Conservation (phyloP, 176 grass and related monocot species). For the Alloteropsis semialata region DNA sequence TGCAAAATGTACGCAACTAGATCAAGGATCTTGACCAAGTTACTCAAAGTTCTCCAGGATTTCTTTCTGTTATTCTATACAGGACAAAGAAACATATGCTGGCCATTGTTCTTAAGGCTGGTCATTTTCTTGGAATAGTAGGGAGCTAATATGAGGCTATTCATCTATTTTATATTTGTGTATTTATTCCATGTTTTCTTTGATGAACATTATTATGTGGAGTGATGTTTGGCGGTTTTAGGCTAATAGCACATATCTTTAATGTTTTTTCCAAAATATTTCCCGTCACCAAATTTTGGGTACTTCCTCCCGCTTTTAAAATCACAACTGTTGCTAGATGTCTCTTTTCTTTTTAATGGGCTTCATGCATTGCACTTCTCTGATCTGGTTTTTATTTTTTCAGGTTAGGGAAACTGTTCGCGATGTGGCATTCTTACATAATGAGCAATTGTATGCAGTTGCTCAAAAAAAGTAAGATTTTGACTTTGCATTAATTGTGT, state of each 20-base stretch:
- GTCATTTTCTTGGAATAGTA: neutral
- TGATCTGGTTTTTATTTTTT: conserved; percentile 33
- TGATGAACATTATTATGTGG: neutral
- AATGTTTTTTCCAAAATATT: neutral
- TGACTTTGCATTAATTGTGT: neutral
- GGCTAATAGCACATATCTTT: neutral
- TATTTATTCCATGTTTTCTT: neutral
- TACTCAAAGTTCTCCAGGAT: neutral
- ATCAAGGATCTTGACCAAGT: neutral
- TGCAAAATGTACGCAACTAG: neutral
- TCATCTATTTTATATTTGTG: neutral
- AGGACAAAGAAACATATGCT: too few species aligned
- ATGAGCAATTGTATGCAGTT: conserved; percentile 85
- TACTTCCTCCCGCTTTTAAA: neutral
- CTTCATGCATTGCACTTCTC: neutral
- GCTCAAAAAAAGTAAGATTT: conserved; percentile 91
- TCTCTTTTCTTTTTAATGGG: neutral
- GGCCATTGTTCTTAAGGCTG: neutral
- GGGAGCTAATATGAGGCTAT: neutral
- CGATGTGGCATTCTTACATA: conserved; percentile 83
- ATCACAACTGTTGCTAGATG: neutral
- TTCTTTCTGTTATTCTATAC: neutral
- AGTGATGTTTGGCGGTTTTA: neutral
- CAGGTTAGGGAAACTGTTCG: conserved; percentile 88
- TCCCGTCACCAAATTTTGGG: neutral